These are phyloP conservation scores for Pyrenochaeta sp. DNA, from an alignment of 2,329 filamentous ascomycete genomes.

Conservation along the genomic window DNA sequence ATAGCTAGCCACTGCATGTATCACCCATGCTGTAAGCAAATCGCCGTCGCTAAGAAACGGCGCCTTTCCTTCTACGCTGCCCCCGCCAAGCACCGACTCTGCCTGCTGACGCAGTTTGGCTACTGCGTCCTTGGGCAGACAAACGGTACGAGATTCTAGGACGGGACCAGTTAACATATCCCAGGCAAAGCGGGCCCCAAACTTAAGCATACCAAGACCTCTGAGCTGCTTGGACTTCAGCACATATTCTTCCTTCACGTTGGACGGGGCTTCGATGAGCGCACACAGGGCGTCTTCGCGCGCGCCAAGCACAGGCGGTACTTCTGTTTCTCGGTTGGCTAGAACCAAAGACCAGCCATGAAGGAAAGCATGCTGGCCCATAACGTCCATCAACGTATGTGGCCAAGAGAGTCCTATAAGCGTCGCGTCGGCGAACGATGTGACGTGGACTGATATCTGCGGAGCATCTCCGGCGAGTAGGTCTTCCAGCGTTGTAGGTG, in stretches of 20 bases:
- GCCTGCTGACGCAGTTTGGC: conserved; percentile 23
- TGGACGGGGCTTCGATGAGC: conserved; percentile 2
- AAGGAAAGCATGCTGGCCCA: conserved; percentile 54
- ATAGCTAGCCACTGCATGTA: too few species aligned
- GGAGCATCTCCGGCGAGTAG: conserved; percentile 50
- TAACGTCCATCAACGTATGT: conserved; percentile 58
- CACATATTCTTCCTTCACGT: conserved; percentile 17
- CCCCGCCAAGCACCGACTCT: too few species aligned
- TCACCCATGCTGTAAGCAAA: too few species aligned
- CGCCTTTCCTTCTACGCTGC: too few species aligned
- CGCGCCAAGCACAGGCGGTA: conserved; percentile 35
- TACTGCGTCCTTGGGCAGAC: conserved; percentile 40
- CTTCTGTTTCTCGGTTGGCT: conserved; percentile 51
- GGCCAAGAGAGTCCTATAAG: conserved; percentile 57
- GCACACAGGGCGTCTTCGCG: conserved; percentile 46
- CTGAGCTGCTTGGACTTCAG: conserved; percentile 20
- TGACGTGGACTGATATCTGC: conserved; percentile 58
- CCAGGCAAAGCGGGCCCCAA: conserved; percentile 17
- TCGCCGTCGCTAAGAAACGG: too few species aligned
- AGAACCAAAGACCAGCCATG: conserved; percentile 58
- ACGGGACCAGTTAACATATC: conserved; percentile 11
- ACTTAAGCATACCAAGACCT: conserved; percentile 16
- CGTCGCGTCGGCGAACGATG: conserved; percentile 59
- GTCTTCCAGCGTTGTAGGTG: conserved; percentile 18
- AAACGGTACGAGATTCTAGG: conserved; percentile 49